Percentiles rank a stretch among this genome's conserved stretches.
Conservation (phyloP, 2,329 filamentous ascomycete genomes). For the Neurospora crassa region DNA sequence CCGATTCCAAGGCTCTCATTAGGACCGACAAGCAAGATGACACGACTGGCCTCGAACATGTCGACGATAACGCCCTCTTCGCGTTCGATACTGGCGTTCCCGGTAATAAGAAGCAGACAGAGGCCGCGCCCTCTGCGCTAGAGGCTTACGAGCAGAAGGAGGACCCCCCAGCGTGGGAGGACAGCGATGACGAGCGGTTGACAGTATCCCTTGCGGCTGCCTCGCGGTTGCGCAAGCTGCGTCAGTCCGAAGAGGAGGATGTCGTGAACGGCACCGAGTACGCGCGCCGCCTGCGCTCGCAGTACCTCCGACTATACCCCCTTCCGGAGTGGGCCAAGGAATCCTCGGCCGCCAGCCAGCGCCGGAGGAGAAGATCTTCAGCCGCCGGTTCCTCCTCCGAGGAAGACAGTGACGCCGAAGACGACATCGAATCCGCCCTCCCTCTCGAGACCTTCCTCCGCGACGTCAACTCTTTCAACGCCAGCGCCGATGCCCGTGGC, state of each 20-base stretch:
- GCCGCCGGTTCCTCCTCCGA: constrained; percentile 29
- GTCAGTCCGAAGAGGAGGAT: constrained; percentile 74
- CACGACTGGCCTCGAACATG: constrained; percentile 19
- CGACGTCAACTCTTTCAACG: constrained; percentile 58
- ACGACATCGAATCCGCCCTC: constrained; percentile 54
- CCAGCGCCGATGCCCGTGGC: constrained; percentile 30
- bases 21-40: constrained; percentile 7
- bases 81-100: constrained; percentile 61
- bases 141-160: constrained; percentile 8
- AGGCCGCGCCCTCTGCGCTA: constrained; percentile 8
- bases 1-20: constrained; percentile 16
- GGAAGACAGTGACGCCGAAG: constrained; percentile 41
- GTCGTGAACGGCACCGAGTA: constrained; percentile 82
- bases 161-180: constrained; percentile 67
- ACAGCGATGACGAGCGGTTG: constrained; percentile 89
- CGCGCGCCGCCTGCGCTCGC: constrained; percentile 64
- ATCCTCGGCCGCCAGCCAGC: constrained; percentile 35
- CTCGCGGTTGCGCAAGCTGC: constrained; percentile 70
- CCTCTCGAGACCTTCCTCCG: constrained; percentile 75
- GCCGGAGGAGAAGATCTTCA: constrained; percentile 39
- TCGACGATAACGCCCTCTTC: constrained; percentile 78
- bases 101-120: constrained; percentile 12
- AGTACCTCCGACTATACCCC: constrained; percentile 56
- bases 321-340: constrained; percentile 50
- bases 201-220: constrained; percentile 72